phyloP scores from a whole-genome alignment of 805 yeast species.

The Wickerhamiella azyma region DNA sequence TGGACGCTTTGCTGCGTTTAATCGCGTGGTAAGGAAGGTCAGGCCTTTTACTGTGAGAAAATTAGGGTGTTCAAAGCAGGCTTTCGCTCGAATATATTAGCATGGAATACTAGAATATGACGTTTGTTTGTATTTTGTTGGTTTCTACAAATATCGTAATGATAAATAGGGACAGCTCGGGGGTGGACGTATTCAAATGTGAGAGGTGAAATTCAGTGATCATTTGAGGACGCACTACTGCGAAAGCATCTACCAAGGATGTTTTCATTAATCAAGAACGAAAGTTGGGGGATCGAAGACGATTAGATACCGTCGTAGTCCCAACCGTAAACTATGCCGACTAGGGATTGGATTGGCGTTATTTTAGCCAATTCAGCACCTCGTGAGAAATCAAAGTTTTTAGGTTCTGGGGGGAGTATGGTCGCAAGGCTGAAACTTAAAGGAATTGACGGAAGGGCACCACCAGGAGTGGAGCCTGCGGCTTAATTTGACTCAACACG shows the following conservation, averaged over 20 bases:
- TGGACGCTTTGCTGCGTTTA: too few species aligned
- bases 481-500: slow-evolving; percentile 15
- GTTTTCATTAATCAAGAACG: slow-evolving; percentile 36
- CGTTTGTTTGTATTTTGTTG: slow-evolving; percentile 35
- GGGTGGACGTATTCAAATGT: slow-evolving; percentile 30
- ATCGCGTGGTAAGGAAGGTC: too few species aligned
- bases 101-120: slow-evolving; percentile 36
- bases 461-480: slow-evolving; percentile 15
- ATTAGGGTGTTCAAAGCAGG: slow-evolving; percentile 37
- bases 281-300: slow-evolving; percentile 37
- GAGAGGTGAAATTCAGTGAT: slow-evolving; percentile 36
- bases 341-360: slow-evolving; percentile 28
- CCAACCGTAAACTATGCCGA: slow-evolving; percentile 34
- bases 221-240: slow-evolving; percentile 35
- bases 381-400: background rate
- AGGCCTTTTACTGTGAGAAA: slow-evolving; percentile 34
- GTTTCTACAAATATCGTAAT: slow-evolving; percentile 35
- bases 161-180: slow-evolving; percentile 31
- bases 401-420: too few species aligned
- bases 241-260: slow-evolving; percentile 37
- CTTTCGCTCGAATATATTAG: slow-evolving; percentile 30
- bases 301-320: slow-evolving; percentile 35
- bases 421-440: slow-evolving; percentile 23
- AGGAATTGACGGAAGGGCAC: slow-evolving; percentile 17
- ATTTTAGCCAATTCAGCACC: slow-evolving; percentile 21